phyloP scores from a whole-genome alignment of 225 moss, liverwort and hornwort genomes.

The Asterella californica region DNA sequence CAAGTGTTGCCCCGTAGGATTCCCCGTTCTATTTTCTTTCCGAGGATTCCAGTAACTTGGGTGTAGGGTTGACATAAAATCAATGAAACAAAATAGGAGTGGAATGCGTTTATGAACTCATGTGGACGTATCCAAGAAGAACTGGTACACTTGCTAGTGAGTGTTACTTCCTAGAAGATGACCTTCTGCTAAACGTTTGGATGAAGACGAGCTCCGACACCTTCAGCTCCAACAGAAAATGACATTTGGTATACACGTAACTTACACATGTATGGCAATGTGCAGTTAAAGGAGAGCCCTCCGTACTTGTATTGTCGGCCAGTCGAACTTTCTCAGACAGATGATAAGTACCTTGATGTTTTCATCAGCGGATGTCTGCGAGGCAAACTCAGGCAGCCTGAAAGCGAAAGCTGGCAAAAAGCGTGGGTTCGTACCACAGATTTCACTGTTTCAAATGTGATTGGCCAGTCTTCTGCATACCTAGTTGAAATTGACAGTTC shows the following conservation, averaged over 20 bases:
- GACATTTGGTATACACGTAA: background rate
- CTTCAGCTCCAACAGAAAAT: background rate
- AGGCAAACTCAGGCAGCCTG: constrained; percentile 16
- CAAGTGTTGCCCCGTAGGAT: background rate
- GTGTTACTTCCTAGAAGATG: background rate
- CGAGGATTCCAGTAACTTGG: background rate
- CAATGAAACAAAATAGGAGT: background rate
- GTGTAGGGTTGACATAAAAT: background rate
- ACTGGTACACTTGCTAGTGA: background rate
- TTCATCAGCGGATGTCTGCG: constrained; percentile 22
- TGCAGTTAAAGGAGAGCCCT: constrained; percentile 32
- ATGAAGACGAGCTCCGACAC: background rate
- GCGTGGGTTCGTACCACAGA: constrained; percentile 71
- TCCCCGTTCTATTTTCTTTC: background rate
- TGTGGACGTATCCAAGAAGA: background rate
- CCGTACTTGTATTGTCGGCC: constrained; percentile 34
- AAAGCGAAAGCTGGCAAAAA: constrained; percentile 34
- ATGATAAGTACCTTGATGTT: constrained; percentile 32
- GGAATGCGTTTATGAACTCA: background rate
- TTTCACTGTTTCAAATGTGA: constrained; percentile 50
- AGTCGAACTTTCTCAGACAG: constrained; percentile 10
- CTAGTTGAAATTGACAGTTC: constrained; percentile 37
- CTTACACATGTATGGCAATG: background rate
- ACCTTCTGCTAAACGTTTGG: too few relatives aligned
- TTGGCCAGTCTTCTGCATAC: constrained; percentile 61